Evolutionary conservation across 2,329 filamentous ascomycete genomes (phyloP), one percentile per base, ranked within the genome.

Genomic region (Cryphonectria radicalis): DNA sequence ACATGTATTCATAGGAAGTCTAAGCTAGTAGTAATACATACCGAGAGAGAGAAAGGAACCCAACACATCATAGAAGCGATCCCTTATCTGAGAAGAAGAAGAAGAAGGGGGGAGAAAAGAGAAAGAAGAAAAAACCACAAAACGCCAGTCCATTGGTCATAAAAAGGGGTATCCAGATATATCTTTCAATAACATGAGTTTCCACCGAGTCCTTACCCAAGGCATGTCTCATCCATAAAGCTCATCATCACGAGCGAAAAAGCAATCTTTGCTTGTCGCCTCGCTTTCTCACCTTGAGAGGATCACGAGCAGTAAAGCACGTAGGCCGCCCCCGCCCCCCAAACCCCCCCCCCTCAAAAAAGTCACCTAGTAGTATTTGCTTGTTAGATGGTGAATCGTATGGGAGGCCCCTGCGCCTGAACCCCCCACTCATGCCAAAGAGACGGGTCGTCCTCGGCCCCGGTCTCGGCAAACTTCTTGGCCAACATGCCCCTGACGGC

Each of bases 391-490:
- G n/a, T 32, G 13, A 40, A 14, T 32, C 19, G 46, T 4, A 17
- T 14, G 50, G 57, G 67, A 28, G 50, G 28, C 32, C n/a, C 63
- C 32, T 22, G 40, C 14, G 59, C 17, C 60, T 53, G 67, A 14
- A n/a, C 43, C 69, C 71, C 53, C 71, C 71, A 73, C 57, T 73
- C 71, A 43, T 73, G 65, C 63, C 71, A 25, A 14, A 73, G 63
- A 5, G 17, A 68, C 19, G 71, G 71, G 25, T 69, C 65, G n/a
- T 71, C 69, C 53, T 68, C 43, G 13, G 59, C 64, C 8, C 70
- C 67, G 42, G 50, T 68, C 55, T 68, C 63, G 37, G 62, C 63
- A 22, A 68, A 46, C 25, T 71, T 73, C 50, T 69, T 68, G 35
- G 67, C 70, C 53, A 73, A 43, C 37, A 72, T 50, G 28, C 65